Evolutionary conservation across 2,329 filamentous ascomycete genomes (phyloP), one percentile per base, ranked within the genome.

Genomic region (Neurospora sp.): DNA sequence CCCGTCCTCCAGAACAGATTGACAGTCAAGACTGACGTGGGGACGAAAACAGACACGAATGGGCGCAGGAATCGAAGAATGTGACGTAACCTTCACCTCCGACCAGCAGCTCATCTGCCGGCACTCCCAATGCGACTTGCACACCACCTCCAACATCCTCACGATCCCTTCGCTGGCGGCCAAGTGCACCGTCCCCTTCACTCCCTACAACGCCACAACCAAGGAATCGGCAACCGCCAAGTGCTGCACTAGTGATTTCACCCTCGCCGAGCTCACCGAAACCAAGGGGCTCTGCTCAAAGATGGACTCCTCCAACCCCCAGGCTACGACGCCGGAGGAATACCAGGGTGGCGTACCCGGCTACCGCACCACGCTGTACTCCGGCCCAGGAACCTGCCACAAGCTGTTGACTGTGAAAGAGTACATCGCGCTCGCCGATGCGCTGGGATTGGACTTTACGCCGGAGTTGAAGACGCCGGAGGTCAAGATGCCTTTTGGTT

Each of bases 231-330:
- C 90, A 1, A 83, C 80, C 17, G 90, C 89, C 13, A 86, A 86
- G 73, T 92, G 90, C 83, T 92, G 90, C 82, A 91, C 90, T 2
- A 88, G 85, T 74, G 90, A 92, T 76, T 86, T 92, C 76, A 91
- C 90, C 0, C 80, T 90, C 42, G 83, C 83, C 66, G 90, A 92
- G 79, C 80, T 90, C 38, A 83, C 83, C 66, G 90, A 92, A 79
- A 91, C 87, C 82, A 87, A 88, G 78, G 82, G 84, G 5, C 85
- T 92, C 5, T 92, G 90, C 80, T 85, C 85, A 75, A 91, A 91
- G 80, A 91, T 91, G 88, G 90, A 92, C 76, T 86, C 86, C 67
- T 85, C 80, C 76, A 88, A 90, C 75, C 78, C 82, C 73, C 84
- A 81, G 66, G 89, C 88, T 40, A 85, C 85, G 23, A 91, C 84